Conservation (phyloP, 1,139 yeast genomes). For the Geotrichum reessii region DNA sequence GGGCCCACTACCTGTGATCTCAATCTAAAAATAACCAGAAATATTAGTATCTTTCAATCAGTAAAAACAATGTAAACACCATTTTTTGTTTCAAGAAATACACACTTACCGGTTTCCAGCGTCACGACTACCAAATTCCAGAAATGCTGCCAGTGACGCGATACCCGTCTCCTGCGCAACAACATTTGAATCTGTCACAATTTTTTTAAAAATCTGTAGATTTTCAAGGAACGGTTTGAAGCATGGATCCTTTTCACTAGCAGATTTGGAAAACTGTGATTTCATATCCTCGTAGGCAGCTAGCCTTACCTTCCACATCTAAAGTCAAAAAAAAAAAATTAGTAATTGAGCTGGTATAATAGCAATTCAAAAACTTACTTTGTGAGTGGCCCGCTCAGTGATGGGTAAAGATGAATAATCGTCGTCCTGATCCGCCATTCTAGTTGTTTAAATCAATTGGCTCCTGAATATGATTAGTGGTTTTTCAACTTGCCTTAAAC, state of each 20-base stretch:
- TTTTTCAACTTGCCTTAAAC: neutral
- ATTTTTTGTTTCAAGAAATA: constrained; percentile 5
- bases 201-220: constrained; percentile 49
- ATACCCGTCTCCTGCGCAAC: constrained; percentile 89
- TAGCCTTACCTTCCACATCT: constrained; percentile 84
- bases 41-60: constrained; percentile 2
- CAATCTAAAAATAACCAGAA: constrained; percentile 16
- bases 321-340: neutral
- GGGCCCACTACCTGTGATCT: constrained; percentile 49
- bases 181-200: constrained; percentile 74
- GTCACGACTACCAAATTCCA: constrained; percentile 53
- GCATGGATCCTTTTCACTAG: constrained; percentile 51
- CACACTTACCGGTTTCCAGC: constrained; percentile 29
- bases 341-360: neutral
- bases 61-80: too few species aligned
- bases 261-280: constrained; percentile 48
- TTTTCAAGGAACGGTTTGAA: constrained; percentile 46
- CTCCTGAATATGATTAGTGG: neutral
- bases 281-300: constrained; percentile 70
- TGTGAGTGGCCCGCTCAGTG: constrained; percentile 60
- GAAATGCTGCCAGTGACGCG: constrained; percentile 48
- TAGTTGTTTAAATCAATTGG: neutral
- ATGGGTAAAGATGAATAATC: constrained; percentile 62
- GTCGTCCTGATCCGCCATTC: constrained; percentile 37
- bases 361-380: constrained; percentile 41